Evolutionary conservation across 2,329 filamentous ascomycete genomes (phyloP).

Genomic region (Arthroderma uncinatum): DNA sequence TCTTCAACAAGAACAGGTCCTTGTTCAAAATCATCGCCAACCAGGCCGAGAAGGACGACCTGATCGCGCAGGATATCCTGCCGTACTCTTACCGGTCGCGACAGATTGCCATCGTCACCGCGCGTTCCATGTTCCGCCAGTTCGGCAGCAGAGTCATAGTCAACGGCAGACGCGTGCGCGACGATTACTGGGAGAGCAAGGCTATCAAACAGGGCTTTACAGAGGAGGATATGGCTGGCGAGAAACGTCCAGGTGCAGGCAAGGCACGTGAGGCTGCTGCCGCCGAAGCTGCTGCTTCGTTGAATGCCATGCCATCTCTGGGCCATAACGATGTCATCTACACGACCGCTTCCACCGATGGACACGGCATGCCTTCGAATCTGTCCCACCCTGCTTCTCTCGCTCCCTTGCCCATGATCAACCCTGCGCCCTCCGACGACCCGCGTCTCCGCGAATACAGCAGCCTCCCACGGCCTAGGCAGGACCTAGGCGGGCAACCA

Average conservation of each 20-base stretch:
- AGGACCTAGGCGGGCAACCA: slow-evolving; percentile 75
- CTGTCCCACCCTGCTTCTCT: slow-evolving; percentile 56
- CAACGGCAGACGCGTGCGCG: slow-evolving; percentile 78
- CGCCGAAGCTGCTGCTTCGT: slow-evolving; percentile 49
- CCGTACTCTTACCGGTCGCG: slow-evolving; percentile 97
- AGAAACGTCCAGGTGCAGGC: slow-evolving; percentile 85
- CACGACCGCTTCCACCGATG: slow-evolving; percentile 59
- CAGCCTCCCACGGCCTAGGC: slow-evolving; percentile 70
- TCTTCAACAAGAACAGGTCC: slow-evolving; percentile 98
- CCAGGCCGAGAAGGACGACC: slow-evolving; percentile 89
- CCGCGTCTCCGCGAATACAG: slow-evolving; percentile 70
- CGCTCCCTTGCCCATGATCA: slow-evolving; percentile 72
- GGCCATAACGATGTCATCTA: slow-evolving; percentile 82
- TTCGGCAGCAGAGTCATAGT: slow-evolving; percentile 91
- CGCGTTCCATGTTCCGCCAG: slow-evolving; percentile 95
- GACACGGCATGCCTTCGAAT: slow-evolving; percentile 61
- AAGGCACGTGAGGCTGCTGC: slow-evolving; percentile 76
- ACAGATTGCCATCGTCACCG: slow-evolving; percentile 96
- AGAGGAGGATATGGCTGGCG: slow-evolving; percentile 86
- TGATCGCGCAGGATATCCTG: slow-evolving; percentile 87
- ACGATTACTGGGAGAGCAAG: slow-evolving; percentile 98
- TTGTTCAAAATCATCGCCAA: slow-evolving; percentile 96
- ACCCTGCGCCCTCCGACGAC: slow-evolving; percentile 65
- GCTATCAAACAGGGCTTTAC: slow-evolving; percentile 96
- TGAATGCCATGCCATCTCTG: slow-evolving; percentile 45